Evolutionary conservation across 139 green algal genomes (phyloP), one percentile per base, ranked within the genome.

Genomic region (Auxenochlorella pyrenoidosa): DNA sequence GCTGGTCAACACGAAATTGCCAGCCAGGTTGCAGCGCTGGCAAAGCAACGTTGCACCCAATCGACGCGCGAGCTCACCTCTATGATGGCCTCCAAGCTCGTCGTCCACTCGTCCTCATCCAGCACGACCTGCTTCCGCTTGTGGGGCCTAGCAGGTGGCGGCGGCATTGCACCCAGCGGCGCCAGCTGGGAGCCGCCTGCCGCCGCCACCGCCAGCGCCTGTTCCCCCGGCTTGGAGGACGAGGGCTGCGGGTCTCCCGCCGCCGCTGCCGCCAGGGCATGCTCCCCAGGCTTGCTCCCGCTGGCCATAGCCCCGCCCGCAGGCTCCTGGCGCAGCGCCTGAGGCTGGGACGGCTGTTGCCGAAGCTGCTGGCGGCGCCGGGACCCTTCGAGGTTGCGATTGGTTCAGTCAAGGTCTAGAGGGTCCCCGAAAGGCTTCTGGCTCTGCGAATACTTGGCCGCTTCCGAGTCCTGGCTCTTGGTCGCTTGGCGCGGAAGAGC

Each of bases 11-110:
- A 63, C 54, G 15, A 24, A 63, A 24, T 71, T n/a, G 28, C 28
- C 3, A 26, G 63, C 28, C 21, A 34, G 24, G 6, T 22, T 12
- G 28, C 3, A 71, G 5, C 19, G 24, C 19, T 68, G 12, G 8
- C 12, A 68, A 68, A 68, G 5, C 63, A 71, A n/a, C 4, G 63
- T 22, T 22, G 28, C 63, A 36, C 24, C 4, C 28, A 10, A 10
- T 24, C 2, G 8, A 4, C 68, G 21, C 68, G 12, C 13, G 16
- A 24, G 18, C 68, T 26, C 68, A 75, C 68, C 68, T 98, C 94
- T 6, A 99, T 96, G 43, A 99, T 98, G 28, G 92, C 86, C 54
- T 97, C 97, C 10, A 99, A 83, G 21, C 83, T 87, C 36, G 90
- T 84, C 2, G 95, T 93, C 41, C 98, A 96, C 84, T 98, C 96